phyloP scores from a whole-genome alignment of 2,329 filamentous ascomycete genomes.

The Fusarium sp. region DNA sequence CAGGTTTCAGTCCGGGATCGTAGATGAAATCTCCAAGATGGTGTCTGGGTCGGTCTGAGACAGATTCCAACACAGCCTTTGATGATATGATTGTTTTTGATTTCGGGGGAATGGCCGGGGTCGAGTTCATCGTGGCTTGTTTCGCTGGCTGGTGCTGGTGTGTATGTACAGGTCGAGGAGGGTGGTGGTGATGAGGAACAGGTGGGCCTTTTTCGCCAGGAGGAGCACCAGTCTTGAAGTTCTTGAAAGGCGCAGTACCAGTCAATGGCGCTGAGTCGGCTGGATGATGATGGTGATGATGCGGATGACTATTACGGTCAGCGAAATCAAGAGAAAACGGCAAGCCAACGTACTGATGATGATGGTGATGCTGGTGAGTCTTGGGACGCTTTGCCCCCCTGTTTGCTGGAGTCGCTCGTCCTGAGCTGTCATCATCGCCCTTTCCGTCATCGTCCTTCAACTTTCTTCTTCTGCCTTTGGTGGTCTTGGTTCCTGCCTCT shows the following conservation, averaged over 20 bases:
- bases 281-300: conserved; percentile 64
- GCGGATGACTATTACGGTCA: conserved; percentile 55
- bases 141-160: conserved; percentile 38
- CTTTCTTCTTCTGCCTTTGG: conserved; percentile 70
- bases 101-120: conserved; percentile 59
- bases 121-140: conserved; percentile 29
- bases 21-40: conserved; percentile 90
- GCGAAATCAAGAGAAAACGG: conserved; percentile 9
- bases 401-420: conserved; percentile 66
- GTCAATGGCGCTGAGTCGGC: conserved; percentile 56
- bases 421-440: conserved; percentile 71
- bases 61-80: conserved; percentile 74
- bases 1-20: conserved; percentile 68
- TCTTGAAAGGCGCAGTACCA: conserved; percentile 57
- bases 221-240: conserved; percentile 55
- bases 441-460: conserved; percentile 77
- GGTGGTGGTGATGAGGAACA: conserved; percentile 60
- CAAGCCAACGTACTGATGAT: conserved; percentile 65
- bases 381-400: conserved; percentile 72
- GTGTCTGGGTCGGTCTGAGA: conserved; percentile 73
- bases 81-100: conserved; percentile 73
- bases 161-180: conserved; percentile 44
- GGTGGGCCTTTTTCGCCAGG: conserved; percentile 52
- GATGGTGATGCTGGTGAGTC: conserved; percentile 70
- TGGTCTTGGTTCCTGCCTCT: conserved; percentile 52